Evolutionary conservation across 2,329 filamentous ascomycete species (phyloP).

Genomic region (Thyridium curvatum): DNA sequence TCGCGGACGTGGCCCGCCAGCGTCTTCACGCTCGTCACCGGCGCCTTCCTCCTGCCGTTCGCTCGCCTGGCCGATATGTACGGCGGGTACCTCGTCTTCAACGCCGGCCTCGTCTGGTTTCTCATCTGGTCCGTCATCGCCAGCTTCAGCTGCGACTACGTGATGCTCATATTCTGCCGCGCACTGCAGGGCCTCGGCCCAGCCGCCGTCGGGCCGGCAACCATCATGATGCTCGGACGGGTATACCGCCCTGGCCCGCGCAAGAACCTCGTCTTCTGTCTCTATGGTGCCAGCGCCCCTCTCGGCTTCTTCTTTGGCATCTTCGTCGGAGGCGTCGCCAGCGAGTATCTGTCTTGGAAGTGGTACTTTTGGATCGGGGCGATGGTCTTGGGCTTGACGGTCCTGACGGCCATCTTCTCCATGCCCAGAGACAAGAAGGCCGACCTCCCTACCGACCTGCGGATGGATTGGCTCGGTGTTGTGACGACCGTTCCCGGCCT

Average conservation of each 20-base stretch:
- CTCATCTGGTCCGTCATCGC: slow-evolving; percentile 48
- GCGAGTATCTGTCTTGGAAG: slow-evolving; percentile 46
- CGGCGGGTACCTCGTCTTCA: slow-evolving; percentile 38
- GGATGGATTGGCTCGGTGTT: slow-evolving; percentile 59
- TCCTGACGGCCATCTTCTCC: slow-evolving; percentile 1
- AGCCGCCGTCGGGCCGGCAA: slow-evolving; percentile 51
- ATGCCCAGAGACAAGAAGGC: slow-evolving; percentile 8
- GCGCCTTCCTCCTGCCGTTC: slow-evolving; percentile 41
- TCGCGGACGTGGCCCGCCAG: slow-evolving; percentile 47
- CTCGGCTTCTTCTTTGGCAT: slow-evolving; percentile 47
- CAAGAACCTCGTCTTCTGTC: slow-evolving; percentile 49
- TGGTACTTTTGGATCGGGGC: slow-evolving; percentile 58
- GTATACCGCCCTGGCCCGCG: slow-evolving; percentile 54
- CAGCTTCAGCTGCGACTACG: slow-evolving; percentile 46
- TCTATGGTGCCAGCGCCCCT: slow-evolving; percentile 40
- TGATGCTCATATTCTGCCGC: slow-evolving; percentile 56
- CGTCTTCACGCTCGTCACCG: slow-evolving; percentile 36
- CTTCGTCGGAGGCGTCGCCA: slow-evolving; percentile 50
- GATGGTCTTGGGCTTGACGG: slow-evolving; percentile 38
- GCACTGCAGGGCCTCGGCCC: slow-evolving; percentile 55
- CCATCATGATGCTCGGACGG: slow-evolving; percentile 52
- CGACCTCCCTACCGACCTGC: slow-evolving; percentile 23
- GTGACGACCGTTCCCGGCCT: slow-evolving; percentile 49
- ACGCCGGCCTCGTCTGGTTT: slow-evolving; percentile 42
- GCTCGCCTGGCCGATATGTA: slow-evolving; percentile 41